Base-by-base conservation (phyloP, 2,329 filamentous ascomycete species). In the Fusarium devonianum region DNA sequence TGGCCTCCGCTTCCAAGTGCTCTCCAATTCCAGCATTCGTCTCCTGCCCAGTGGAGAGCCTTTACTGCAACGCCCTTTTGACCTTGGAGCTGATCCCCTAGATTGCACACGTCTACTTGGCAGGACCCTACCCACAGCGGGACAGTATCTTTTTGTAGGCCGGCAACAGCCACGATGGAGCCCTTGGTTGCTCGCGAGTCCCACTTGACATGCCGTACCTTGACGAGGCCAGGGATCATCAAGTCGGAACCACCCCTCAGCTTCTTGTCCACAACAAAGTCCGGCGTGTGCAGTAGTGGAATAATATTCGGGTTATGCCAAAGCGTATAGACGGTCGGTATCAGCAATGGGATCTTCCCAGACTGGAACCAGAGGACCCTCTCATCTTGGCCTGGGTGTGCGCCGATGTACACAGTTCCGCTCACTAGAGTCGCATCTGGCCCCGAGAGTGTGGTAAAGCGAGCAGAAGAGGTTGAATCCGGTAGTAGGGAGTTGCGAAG, bases 211-310 rank as follows among this genome's bases (percentile, higher is more conserved):
- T 33, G 39, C 18, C 14, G 50, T 4, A 50, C 53, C 4, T 63
- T 63, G 0, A 63, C 45, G 4, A 63, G 16, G 3, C 60, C 60
- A 7, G 59, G 60, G 12, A 63, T 50, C 60, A 63, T 63, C 28
- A 63, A 30, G 16, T 63, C 60, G 1, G 60, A 53, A 6, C 59
- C 60, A 17, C 61, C 53, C 8, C 44, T 53, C 2, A 63, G 18
- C n/a, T 63, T 63, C 17, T 63, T 60, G 2, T 63, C 60, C 4
- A 63, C 56, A 5, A 63, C 60, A 22, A 58, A 63, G 4, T 63
- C 60, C 1, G 60, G 60, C 0, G 60, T 63, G 26, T 63, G 60
- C 1, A 63, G 17, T 4, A 63, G 59, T 3, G 60, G 59, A 11
- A 63, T 23, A 19, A 63, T 50, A 8, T 50, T 42, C 16, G 60